These are phyloP conservation scores for Aphanomyces cochlioides DNA, from an alignment of 352 stramenopile species.

Conservation along the genomic window DNA sequence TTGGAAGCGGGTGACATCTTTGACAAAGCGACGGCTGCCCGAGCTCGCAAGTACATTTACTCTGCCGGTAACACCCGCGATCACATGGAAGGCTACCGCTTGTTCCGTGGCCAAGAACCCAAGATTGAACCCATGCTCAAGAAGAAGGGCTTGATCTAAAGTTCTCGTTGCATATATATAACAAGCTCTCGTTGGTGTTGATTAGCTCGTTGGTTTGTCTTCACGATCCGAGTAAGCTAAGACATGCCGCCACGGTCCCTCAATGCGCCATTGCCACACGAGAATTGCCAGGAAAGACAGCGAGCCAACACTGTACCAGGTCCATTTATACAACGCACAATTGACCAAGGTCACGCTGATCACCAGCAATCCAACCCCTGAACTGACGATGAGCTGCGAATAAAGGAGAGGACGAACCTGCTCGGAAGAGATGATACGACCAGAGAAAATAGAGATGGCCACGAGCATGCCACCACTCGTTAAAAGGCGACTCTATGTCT, in stretches of 20 bases:
- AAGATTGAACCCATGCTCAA: constrained; percentile 60
- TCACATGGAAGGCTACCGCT: constrained; percentile 50
- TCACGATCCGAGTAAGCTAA: neutral
- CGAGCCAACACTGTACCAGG: constrained; percentile 44
- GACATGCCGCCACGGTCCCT: constrained; percentile 68
- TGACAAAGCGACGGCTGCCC: constrained; percentile 41
- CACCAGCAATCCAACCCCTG: constrained; percentile 58
- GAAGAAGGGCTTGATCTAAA: constrained; percentile 46
- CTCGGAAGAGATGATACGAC: constrained; percentile 60
- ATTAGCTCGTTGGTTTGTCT: neutral
- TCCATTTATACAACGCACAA: constrained; percentile 63
- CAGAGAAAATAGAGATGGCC: constrained; percentile 74
- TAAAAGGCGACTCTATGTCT: constrained; percentile 65
- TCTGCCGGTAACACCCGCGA: constrained; percentile 51
- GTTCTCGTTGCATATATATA: constrained; percentile 1
- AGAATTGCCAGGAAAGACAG: constrained; percentile 47
- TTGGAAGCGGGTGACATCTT: constrained; percentile 55
- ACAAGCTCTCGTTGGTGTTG: neutral
- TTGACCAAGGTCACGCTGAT: constrained; percentile 51
- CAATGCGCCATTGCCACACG: constrained; percentile 64
- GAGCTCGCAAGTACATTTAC: constrained; percentile 53
- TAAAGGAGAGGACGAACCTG: neutral
- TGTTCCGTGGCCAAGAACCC: constrained; percentile 55
- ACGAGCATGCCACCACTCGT: constrained; percentile 58
- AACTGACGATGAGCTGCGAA: neutral